phyloP scores from a whole-genome alignment of 768 basidiomycete genomes.

The Calocybe gangraenosa region DNA sequence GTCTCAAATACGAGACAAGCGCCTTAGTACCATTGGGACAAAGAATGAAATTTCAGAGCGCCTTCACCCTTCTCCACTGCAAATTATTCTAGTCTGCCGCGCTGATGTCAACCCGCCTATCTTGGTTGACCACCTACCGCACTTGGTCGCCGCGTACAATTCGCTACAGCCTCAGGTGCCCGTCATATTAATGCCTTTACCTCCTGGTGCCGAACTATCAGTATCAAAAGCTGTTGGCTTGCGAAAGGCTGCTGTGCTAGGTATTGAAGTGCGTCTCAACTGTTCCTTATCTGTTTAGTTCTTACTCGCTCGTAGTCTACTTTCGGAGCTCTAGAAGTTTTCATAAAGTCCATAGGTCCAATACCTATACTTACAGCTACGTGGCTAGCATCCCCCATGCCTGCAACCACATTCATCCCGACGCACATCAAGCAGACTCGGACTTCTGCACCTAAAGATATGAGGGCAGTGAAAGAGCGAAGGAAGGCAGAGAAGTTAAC shows the following conservation, averaged over 20 bases:
- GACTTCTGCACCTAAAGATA: conserved; percentile 76
- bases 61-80: conserved; percentile 22
- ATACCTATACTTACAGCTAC: conserved; percentile 58
- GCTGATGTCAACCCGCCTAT: conserved; percentile 72
- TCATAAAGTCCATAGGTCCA: conserved; percentile 38
- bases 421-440: conserved; percentile 81
- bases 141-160: conserved; percentile 76
- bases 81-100: conserved; percentile 63
- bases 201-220: conserved; percentile 58
- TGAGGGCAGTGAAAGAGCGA: conserved; percentile 62
- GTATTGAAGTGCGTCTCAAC: conserved; percentile 53
- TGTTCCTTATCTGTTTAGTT: conserved; percentile 7
- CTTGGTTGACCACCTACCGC: conserved; percentile 71
- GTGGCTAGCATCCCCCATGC: conserved; percentile 47
- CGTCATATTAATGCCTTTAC: conserved; percentile 60
- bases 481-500: conserved; percentile 39
- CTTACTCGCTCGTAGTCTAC: conserved; percentile 28
- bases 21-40: conserved; percentile 22
- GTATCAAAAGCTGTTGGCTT: conserved; percentile 64
- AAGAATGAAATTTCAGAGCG: conserved; percentile 10
- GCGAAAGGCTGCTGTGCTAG: conserved; percentile 61
- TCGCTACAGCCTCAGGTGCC: conserved; percentile 31
- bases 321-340: conserved; percentile 31
- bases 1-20: conserved; percentile 36
- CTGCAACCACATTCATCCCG: conserved; percentile 40